Evolutionary conservation across 306 rosid species (phyloP), one percentile per base, ranked within the genome.

Genomic region (Trifolium dubium): DNA sequence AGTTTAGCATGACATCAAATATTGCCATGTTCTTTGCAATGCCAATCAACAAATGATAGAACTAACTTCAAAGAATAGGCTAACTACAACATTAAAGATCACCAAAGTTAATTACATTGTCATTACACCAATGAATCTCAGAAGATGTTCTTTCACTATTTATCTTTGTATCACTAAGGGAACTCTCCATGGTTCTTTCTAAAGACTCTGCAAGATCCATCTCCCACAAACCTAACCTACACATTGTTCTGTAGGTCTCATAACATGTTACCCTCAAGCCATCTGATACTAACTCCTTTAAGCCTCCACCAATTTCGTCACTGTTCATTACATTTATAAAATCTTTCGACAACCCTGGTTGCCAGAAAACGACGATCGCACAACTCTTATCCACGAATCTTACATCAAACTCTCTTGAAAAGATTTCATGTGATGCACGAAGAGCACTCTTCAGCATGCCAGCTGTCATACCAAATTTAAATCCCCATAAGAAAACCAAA

Each of bases 401-500:
- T 47, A 91, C 86, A 70, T 93, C 97, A 69, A 93, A 91, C 8
- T 89, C 96, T 73, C 78, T 74, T 1, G 80, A 81, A 84, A 91
- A 89, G 43, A 88, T 77, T 5, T 65, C 69, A 14, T 89, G 91
- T 13, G 96, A 83, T 14, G 77, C 69, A 1, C 72, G 78, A 60
- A 91, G 89, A 64, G 79, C 58, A 59, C 74, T 70, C 88, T 84
- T 93, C 64, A 89, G 76, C 76, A 34, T 83, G 71, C 87, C 82
- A 2, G 97, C 91, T 8, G 92, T 93, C 74, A 74, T 69, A 13
- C 90, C 88, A 41, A 32, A 50, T 53, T 83, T 78, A 63, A 89
- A 91, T 78, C 96, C 97, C 98, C 98, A 91, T 73, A 91, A 46
- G 88, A 91, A 89, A 50, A 88, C 87, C 83, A 87, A 71, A 49